phyloP scores from a whole-genome alignment of 257 asterid species.

The Ligustrum vulgare region DNA sequence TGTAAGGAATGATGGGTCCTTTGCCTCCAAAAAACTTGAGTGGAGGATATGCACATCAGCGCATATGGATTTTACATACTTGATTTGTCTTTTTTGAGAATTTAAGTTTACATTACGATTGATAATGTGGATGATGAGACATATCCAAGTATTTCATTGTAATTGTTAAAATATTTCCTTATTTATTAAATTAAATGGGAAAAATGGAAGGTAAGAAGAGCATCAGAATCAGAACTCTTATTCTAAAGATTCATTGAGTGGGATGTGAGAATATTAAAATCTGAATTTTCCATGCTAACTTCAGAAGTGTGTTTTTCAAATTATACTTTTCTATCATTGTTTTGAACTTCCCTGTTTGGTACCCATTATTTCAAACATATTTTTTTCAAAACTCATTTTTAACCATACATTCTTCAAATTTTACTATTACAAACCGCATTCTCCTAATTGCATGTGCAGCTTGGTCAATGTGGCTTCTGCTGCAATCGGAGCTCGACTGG shows the following conservation, averaged over 20 bases:
- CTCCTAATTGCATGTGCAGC: constrained; percentile 42
- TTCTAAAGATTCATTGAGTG: neutral
- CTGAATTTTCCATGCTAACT: neutral
- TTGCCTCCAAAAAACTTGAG: too few species aligned
- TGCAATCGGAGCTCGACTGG: constrained; percentile 27
- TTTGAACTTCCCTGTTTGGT: neutral
- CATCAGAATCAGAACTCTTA: neutral
- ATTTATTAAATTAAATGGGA: neutral
- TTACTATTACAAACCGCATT: too few species aligned
- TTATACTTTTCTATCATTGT: constrained; percentile 2
- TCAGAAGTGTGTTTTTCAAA: neutral
- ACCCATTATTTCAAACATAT: too few species aligned
- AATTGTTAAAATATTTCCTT: neutral
- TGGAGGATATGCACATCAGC: neutral
- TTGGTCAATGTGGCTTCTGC: constrained; percentile 24
- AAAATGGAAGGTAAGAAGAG: neutral
- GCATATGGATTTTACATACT: neutral
- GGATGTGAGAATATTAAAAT: neutral
- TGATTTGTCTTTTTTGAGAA: neutral
- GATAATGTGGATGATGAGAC: neutral
- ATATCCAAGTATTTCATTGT: neutral
- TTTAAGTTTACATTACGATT: neutral
- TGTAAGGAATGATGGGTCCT: neutral
- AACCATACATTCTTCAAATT: too few species aligned
- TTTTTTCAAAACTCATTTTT: too few species aligned